Base-by-base conservation (phyloP, 306 rosid species). In the Luffa acutangula region DNA sequence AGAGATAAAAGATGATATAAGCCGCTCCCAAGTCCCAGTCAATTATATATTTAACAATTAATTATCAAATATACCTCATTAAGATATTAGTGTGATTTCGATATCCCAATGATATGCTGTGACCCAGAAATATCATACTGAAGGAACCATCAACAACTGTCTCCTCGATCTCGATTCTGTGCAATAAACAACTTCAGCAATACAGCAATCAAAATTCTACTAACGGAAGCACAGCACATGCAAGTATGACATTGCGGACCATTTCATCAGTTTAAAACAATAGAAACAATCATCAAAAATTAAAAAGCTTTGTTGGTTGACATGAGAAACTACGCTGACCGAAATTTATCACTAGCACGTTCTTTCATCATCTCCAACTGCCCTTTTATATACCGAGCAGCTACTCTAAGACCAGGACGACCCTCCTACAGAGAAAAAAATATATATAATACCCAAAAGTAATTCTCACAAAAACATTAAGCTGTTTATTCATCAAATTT, bases 111-210 rank as follows among this genome's bases (percentile, higher is more conserved):
- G 94, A 89, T 78, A 96, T 87, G 81, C 93, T 82, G 83, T 86
- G 82, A n/a, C 91, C 89, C 80, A 96, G 85, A 88, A 96, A 96
- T 74, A 89, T 74, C 99, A 96, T 96, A 82, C 84, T 89, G 78
- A 96, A 96, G 46, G 98, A 89, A 57, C 99, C 99, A 86, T 91
- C 89, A 60, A 96, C 98, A 80, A 86, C 78, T 2, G 80, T 84
- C 91, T 96, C 99, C 74, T 93, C 97, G 49, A 93, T 87, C 88
- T 96, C 99, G 87, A 96, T 83, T 87, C 99, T 96, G 96, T 83
- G 81, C 57, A 25, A 63, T 12, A 33, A 74, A 39, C 66, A 64
- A 56, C 54, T 18, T 39, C 25, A 69, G 58, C 69, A 80, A 20
- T 45, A 79, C 51, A 65, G 37, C 78, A 76, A 82, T 79, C 60